Evolutionary conservation across 768 basidiomycete genomes (phyloP).

Genomic region (Solioccasus polychromus): DNA sequence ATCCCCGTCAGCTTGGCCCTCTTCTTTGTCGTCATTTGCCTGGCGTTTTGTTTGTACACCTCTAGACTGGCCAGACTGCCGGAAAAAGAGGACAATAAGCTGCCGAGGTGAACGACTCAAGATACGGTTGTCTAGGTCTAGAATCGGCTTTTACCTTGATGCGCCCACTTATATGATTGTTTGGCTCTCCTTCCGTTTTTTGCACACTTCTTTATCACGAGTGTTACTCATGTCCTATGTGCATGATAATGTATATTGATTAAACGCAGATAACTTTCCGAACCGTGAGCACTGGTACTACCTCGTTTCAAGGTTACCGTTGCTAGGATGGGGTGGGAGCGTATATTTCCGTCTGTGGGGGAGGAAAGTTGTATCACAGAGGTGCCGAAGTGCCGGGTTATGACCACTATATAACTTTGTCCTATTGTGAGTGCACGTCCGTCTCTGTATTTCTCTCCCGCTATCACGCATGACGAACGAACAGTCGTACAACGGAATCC

Average conservation of each 20-base stretch:
- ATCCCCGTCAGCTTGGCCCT: slow-evolving; percentile 26
- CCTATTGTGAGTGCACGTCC: not conserved
- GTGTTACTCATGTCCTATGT: too few species aligned
- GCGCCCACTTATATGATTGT: not conserved
- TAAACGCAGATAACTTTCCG: too few species aligned
- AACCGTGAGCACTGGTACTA: too few species aligned
- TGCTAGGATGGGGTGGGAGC: too few species aligned
- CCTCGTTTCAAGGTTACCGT: too few species aligned
- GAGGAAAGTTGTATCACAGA: too few species aligned
- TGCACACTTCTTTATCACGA: not conserved
- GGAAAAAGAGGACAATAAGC: slow-evolving; percentile 12
- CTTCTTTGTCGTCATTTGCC: slow-evolving; percentile 15
- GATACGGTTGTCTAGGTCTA: not conserved
- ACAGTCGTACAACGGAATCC: not conserved
- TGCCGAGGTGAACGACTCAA: not conserved
- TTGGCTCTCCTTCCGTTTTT: not conserved
- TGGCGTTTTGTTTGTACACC: slow-evolving; percentile 31
- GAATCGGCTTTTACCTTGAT: not conserved
- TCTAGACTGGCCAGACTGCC: slow-evolving; percentile 20
- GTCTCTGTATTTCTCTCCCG: not conserved
- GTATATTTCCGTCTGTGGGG: too few species aligned
- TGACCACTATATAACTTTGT: too few species aligned
- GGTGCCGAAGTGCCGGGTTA: too few species aligned
- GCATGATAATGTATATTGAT: too few species aligned
- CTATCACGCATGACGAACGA: slow-evolving; percentile 1